Conservation (phyloP, 768 basidiomycete species). For the Termitomyces sp. region DNA sequence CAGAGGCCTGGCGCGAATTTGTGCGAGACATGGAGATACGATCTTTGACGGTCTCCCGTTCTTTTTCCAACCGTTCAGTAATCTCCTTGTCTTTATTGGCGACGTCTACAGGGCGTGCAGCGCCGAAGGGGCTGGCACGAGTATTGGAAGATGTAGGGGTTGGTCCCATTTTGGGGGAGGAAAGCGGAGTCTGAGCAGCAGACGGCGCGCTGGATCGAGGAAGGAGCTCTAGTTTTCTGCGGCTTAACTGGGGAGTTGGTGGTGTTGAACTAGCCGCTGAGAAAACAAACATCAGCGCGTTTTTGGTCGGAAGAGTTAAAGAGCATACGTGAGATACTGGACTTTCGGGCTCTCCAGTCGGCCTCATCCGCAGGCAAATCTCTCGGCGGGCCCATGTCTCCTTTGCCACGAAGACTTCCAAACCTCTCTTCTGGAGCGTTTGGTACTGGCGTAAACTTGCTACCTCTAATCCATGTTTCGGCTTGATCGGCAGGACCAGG, state of each 20-base stretch:
- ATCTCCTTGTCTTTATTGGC: constrained; percentile 72
- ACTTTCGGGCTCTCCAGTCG: constrained; percentile 63
- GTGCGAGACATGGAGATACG: constrained; percentile 48
- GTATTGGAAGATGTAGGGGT: constrained; percentile 29
- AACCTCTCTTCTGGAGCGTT: constrained; percentile 35
- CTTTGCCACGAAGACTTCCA: constrained; percentile 42
- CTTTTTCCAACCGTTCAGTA: constrained; percentile 62
- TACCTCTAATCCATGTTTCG: constrained; percentile 71
- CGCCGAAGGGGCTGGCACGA: constrained; percentile 79
- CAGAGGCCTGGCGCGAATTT: constrained; percentile 43
- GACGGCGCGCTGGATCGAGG: constrained; percentile 71
- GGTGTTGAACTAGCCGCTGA: constrained; percentile 69
- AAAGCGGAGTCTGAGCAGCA: constrained; percentile 65
- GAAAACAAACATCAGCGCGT: background rate
- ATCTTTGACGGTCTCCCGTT: constrained; percentile 53
- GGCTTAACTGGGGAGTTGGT: constrained; percentile 73
- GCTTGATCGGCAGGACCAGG: constrained; percentile 65
- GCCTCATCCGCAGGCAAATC: constrained; percentile 47
- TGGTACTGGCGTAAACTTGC: constrained; percentile 60
- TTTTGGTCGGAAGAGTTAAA: background rate
- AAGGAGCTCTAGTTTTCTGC: constrained; percentile 80
- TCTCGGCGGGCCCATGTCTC: constrained; percentile 50
- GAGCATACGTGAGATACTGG: constrained; percentile 57
- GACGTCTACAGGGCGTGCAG: constrained; percentile 84
- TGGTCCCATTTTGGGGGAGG: constrained; percentile 68